These are phyloP conservation scores for Thermomucor indicae-seudaticae DNA, from an alignment of 371 early-diverging fungal species.

Conservation along the genomic window DNA sequence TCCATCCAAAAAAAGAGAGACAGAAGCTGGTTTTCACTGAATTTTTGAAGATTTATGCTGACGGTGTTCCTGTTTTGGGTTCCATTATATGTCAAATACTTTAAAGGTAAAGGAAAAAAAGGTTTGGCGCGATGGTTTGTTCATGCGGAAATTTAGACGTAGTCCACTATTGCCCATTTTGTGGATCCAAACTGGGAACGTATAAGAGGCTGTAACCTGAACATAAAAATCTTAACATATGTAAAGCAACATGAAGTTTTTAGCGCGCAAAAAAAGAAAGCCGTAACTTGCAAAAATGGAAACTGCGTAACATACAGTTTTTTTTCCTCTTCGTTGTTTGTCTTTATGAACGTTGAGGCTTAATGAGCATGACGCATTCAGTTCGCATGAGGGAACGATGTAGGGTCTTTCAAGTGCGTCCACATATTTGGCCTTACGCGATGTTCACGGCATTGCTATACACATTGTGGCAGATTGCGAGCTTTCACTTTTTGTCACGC, in stretches of 20 bases:
- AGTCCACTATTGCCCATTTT: conserved; percentile 38
- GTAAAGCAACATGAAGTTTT: background rate
- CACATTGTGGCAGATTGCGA: no score
- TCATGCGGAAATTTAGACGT: conserved; percentile 35
- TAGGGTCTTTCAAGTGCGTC: no score
- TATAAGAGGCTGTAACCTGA: conserved; percentile 13
- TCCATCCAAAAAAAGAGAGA: background rate
- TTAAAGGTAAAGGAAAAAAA: conserved; percentile 25
- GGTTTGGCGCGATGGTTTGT: background rate
- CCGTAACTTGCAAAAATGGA: background rate
- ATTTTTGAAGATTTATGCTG: conserved; percentile 21
- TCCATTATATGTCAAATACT: conserved; percentile 44
- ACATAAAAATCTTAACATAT: background rate
- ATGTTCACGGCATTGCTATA: no score
- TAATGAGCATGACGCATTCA: no score
- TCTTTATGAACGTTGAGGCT: no score
- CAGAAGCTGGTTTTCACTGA: background rate
- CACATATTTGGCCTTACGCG: no score
- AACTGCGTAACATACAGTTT: background rate
- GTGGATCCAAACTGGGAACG: conserved; percentile 25
- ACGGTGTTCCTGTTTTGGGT: conserved; percentile 39
- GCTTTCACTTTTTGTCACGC: no score
- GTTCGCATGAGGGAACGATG: no score
- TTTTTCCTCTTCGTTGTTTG: no score
- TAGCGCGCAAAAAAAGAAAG: conserved; percentile 1